Conservation (phyloP, 164 flowering plant genomes). For the Pachysandra terminalis region DNA sequence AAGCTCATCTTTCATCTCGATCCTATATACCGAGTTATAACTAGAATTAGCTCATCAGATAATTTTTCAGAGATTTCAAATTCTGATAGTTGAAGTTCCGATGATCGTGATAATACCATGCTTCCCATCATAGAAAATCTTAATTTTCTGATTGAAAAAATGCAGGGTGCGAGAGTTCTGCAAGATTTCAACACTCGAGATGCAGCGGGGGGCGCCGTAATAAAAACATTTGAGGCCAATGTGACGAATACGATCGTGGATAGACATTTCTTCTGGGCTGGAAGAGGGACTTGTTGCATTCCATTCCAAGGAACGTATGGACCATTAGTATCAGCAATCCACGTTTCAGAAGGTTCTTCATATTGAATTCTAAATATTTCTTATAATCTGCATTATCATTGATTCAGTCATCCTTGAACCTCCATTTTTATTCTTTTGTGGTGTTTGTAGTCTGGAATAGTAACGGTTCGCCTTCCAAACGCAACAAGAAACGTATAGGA, state of each 20-base stretch:
- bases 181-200: conserved; percentile 36
- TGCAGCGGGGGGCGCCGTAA: conserved; percentile 40
- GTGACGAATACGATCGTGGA: conserved; percentile 41
- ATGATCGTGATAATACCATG: too few relatives aligned
- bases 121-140: too few relatives aligned
- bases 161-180: conserved; percentile 33
- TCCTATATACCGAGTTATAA: too few relatives aligned
- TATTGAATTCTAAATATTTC: neutral
- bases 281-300: conserved; percentile 60
- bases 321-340: conserved; percentile 41
- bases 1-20: too few relatives aligned
- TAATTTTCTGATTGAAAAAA: neutral
- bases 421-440: neutral
- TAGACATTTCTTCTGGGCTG: conserved; percentile 53
- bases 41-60: too few relatives aligned
- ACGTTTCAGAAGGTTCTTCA: conserved; percentile 31
- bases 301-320: conserved; percentile 48
- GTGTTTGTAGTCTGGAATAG: conserved; percentile 18
- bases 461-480: conserved; percentile 14
- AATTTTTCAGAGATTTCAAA: too few relatives aligned
- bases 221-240: conserved; percentile 30
- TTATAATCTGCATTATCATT: neutral
- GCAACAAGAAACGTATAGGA: conserved; percentile 22
- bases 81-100: too few relatives aligned
- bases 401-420: neutral